Evolutionary conservation across 768 basidiomycete genomes (phyloP), one percentile per base, ranked within the genome.

Genomic region (Lanmaoa pseudosensibilis): DNA sequence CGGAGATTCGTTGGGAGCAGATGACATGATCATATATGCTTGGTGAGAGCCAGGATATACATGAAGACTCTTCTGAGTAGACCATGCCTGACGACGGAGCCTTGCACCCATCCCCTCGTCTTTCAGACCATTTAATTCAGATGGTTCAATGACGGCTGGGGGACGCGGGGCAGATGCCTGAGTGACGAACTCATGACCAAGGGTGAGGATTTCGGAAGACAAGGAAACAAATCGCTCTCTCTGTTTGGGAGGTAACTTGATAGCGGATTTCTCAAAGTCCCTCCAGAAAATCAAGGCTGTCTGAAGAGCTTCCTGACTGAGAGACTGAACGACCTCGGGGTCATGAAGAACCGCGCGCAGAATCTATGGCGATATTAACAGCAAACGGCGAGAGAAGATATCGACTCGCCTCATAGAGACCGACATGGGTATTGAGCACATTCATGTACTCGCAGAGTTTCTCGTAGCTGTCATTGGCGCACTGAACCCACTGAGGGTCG

Each of bases 191-290:
- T 86, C 80, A 18, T 96, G 84, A 13, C 95, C 95, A 13, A 98
- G 87, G 1, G 86, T 77, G 21, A 96, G 79, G 55, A 98, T 91
- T 54, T 92, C 87, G 15, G 95, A 92, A 3, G 94, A 97, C 12
- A 98, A 77, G 1, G 88, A 83, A 18, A 99, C 94, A 60, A 97
- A 98, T 58, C 82, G 85, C 36, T 84, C 78, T 39, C 97, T 83
- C 63, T 93, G 80, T 11, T 78, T 78, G 0, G 87, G 83, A 11
- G 93, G 88, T 13, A 99, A 80, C 69, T 95, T 83, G 59, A 98
- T 95, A 10, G 93, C 96, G 15, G 95, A 98, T 71, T 94, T 94
- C 69, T 97, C 92, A 73, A 99, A 99, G 78, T 98, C 97, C 46
- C 90, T 83, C 83, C 93, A 88, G 74, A 98, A 98, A 57, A 95